Conservation (phyloP, 1,139 yeast genomes). For the Scheffersomyces lignicola region DNA sequence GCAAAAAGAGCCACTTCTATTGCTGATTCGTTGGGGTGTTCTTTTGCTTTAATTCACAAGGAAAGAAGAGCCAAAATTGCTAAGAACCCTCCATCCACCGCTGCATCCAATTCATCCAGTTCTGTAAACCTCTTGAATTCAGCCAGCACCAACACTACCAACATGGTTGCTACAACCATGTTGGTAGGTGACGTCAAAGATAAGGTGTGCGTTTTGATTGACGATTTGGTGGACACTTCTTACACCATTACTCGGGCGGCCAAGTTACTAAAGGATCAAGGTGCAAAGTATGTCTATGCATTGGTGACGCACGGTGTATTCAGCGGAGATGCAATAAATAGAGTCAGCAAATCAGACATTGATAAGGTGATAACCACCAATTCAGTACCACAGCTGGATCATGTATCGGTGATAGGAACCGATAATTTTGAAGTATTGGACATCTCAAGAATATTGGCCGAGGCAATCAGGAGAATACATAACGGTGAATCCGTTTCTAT, state of each 20-base stretch:
- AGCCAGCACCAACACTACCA: constrained; percentile 12
- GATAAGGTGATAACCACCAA: constrained; percentile 92
- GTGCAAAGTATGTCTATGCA: constrained; percentile 84
- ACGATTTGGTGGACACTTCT: constrained; percentile 93
- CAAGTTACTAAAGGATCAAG: constrained; percentile 84
- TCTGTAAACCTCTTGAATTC: constrained; percentile 9
- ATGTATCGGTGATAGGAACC: constrained; percentile 49
- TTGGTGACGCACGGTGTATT: constrained; percentile 91
- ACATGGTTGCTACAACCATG: constrained; percentile 71
- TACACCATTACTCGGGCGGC: constrained; percentile 93
- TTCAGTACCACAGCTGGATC: constrained; percentile 80
- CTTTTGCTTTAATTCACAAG: constrained; percentile 94
- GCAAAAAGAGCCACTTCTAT: constrained; percentile 94
- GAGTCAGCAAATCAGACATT: constrained; percentile 67
- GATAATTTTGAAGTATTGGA: constrained; percentile 79
- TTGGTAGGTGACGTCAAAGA: constrained; percentile 90
- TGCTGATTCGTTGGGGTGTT: constrained; percentile 86
- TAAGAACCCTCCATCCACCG: constrained; percentile 27
- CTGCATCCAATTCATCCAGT: constrained; percentile 6
- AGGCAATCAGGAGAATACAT: constrained; percentile 92
- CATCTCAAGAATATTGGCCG: constrained; percentile 85
- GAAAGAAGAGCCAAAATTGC: constrained; percentile 68
- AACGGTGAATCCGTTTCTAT: constrained; percentile 95
- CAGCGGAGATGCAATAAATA: constrained; percentile 83
- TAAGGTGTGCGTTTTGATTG: constrained; percentile 81